Percentiles rank a stretch among this genome's conserved stretches.
Conservation (phyloP, 306 rosid species). For the Datisca glomerata region DNA sequence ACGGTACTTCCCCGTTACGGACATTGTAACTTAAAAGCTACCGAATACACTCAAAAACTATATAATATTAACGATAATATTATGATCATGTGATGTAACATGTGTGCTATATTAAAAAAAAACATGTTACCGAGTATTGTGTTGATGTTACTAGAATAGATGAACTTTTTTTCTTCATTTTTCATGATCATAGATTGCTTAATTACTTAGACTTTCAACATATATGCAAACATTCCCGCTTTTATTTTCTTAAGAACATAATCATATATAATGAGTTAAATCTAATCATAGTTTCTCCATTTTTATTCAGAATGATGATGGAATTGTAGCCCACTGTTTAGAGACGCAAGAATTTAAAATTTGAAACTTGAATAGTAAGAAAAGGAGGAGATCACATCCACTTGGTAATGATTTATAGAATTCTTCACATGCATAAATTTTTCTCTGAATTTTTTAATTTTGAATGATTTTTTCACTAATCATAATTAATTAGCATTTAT, state of each 20-base stretch:
- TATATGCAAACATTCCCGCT: background rate
- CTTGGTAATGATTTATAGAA: background rate
- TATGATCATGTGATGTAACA: too few species aligned
- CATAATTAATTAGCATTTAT: too few species aligned
- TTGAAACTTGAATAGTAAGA: constrained; percentile 9
- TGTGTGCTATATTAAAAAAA: background rate
- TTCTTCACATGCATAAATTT: background rate
- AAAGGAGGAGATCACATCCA: background rate
- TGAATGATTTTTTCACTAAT: too few species aligned
- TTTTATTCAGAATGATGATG: background rate
- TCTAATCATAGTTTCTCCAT: constrained; percentile 8
- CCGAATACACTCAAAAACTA: too few species aligned
- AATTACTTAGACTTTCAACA: too few species aligned
- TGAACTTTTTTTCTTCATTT: background rate
- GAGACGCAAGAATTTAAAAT: constrained; percentile 1
- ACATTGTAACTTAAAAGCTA: too few species aligned
- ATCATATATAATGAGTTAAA: constrained; percentile 2
- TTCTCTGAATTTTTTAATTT: background rate
- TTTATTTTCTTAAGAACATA: constrained; percentile 6
- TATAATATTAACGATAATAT: too few species aligned
- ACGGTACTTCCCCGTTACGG: too few species aligned
- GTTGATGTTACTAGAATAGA: background rate
- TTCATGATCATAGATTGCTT: constrained; percentile 3
- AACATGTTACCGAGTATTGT: background rate
- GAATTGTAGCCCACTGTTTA: background rate